phyloP scores from a whole-genome alignment of 148 eudicot species.

The Dysphania ambrosioides region DNA sequence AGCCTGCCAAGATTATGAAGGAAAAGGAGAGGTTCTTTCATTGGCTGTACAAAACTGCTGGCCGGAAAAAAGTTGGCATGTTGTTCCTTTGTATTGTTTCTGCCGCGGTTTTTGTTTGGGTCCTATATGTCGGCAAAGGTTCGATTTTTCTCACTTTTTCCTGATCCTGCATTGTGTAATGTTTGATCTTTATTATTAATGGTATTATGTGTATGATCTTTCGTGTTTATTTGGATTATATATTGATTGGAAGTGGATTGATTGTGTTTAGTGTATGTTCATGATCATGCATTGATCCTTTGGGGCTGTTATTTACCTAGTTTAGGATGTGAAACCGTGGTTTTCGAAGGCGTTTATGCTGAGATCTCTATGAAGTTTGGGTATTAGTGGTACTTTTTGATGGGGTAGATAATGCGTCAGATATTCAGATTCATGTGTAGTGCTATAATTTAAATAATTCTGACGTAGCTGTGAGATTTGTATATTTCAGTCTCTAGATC shows the following conservation, averaged over 20 bases:
- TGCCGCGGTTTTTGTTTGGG: slow-evolving; percentile 71
- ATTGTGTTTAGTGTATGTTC: background rate
- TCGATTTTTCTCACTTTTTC: slow-evolving; percentile 19
- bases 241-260: slow-evolving; percentile 12
- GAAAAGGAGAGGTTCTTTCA: slow-evolving; percentile 74
- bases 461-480: background rate
- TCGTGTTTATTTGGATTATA: background rate
- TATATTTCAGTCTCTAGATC: background rate
- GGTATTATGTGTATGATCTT: background rate
- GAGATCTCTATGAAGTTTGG: background rate
- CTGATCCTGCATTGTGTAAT: slow-evolving; percentile 25
- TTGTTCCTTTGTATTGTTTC: slow-evolving; percentile 74
- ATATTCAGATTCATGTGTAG: background rate
- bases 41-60: slow-evolving; percentile 72
- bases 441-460: background rate
- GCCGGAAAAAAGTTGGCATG: slow-evolving; percentile 93
- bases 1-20: slow-evolving; percentile 70
- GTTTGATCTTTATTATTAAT: slow-evolving; percentile 6
- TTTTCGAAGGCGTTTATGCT: background rate
- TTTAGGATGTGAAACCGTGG: background rate
- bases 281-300: background rate
- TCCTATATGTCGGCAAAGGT: slow-evolving; percentile 89
- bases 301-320: background rate
- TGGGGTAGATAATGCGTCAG: background rate
- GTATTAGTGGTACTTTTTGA: background rate